Percentiles rank a stretch among this genome's conserved stretches.
Evolutionary conservation across 2,329 filamentous ascomycete species (phyloP).

Genomic region (Colletotrichum spinosum): DNA sequence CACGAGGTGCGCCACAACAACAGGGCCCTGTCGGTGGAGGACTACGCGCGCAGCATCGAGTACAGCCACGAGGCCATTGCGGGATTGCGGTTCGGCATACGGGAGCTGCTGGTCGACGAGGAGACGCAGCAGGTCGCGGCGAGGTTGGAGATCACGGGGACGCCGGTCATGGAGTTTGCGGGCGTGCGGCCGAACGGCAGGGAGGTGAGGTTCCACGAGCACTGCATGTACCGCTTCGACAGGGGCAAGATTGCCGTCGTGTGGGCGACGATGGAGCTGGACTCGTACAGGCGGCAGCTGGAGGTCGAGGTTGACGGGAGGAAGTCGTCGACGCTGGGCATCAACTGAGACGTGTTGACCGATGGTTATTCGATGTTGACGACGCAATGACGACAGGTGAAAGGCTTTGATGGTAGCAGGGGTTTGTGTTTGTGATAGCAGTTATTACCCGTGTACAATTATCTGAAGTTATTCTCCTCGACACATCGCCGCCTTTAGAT

Average conservation of each 20-base stretch:
- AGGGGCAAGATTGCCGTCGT: conserved; percentile 47
- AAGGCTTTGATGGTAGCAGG: too few relatives aligned
- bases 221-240: conserved; percentile 49
- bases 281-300: conserved; percentile 40
- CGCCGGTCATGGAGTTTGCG: conserved; percentile 42
- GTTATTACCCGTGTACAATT: too few relatives aligned
- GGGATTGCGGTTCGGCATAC: conserved; percentile 43
- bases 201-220: conserved; percentile 46
- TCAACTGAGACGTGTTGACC: conserved; percentile 5
- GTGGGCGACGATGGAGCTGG: conserved; percentile 49
- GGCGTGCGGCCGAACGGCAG: conserved; percentile 46
- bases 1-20: conserved; percentile 45
- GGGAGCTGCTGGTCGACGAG: conserved; percentile 46
- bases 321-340: conserved; percentile 30
- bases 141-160: conserved; percentile 46
- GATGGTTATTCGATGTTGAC: neutral
- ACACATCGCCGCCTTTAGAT: too few relatives aligned
- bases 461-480: too few relatives aligned
- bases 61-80: conserved; percentile 43
- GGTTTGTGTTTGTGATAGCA: too few relatives aligned
- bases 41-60: conserved; percentile 46
- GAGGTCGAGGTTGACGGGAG: conserved; percentile 15
- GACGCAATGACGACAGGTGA: neutral
- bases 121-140: conserved; percentile 46
- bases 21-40: conserved; percentile 37